Evolutionary conservation across 805 yeast species (phyloP).

Genomic region (Clavispora santaluciae): DNA sequence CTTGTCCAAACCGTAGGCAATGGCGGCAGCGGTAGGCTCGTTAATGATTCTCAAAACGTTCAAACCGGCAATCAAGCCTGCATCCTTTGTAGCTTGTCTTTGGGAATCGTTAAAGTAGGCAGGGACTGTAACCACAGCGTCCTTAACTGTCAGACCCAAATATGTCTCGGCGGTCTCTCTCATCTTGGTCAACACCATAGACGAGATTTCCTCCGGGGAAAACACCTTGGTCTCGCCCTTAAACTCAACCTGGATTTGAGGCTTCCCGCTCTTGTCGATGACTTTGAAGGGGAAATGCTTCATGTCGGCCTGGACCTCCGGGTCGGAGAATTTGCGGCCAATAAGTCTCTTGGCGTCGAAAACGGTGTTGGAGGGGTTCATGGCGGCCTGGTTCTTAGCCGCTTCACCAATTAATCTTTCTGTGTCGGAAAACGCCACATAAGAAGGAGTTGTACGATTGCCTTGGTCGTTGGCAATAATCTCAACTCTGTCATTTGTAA

Average conservation of each 20-base stretch:
- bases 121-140: conserved; percentile 42
- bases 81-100: conserved; percentile 43
- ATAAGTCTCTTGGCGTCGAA: conserved; percentile 95
- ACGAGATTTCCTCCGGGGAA: conserved; percentile 92
- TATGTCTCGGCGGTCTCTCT: conserved; percentile 90
- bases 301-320: conserved; percentile 71
- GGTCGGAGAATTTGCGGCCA: conserved; percentile 74
- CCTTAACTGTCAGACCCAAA: conserved; percentile 73
- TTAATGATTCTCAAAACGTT: conserved; percentile 40
- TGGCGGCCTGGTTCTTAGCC: conserved; percentile 97
- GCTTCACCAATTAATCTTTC: conserved; percentile 97
- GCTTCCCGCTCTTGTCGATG: conserved; percentile 76
- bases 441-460: conserved; percentile 96
- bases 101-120: conserved; percentile 42
- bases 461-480: conserved; percentile 97
- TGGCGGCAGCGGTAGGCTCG: conserved; percentile 45
- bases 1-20: conserved; percentile 47
- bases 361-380: conserved; percentile 90
- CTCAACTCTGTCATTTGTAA: conserved; percentile 76
- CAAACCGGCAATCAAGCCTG: conserved; percentile 44
- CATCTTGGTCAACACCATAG: conserved; percentile 91
- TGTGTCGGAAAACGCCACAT: conserved; percentile 92
- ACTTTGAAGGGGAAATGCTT: conserved; percentile 89
- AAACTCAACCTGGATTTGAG: conserved; percentile 79
- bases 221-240: conserved; percentile 83